These are phyloP conservation scores for Euptelea pleiosperma DNA, from an alignment of 164 flowering plant genomes.

Conservation along the genomic window DNA sequence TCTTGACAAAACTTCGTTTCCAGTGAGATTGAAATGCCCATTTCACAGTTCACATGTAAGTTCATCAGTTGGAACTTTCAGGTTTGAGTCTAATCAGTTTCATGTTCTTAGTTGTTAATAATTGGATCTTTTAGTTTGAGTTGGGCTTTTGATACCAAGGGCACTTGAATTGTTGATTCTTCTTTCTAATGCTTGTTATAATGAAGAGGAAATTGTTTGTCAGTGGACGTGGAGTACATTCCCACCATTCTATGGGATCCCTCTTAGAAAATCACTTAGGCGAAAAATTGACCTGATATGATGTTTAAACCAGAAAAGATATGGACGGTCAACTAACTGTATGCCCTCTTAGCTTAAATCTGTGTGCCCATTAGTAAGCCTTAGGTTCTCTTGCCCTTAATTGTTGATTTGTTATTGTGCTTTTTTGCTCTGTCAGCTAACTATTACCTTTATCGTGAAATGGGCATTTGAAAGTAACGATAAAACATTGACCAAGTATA, in stretches of 20 bases:
- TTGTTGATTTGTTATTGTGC: too few relatives aligned
- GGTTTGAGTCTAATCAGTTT: too few relatives aligned
- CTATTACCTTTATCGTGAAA: not conserved
- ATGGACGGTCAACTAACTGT: not conserved
- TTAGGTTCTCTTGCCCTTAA: too few relatives aligned
- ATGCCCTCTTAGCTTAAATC: not conserved
- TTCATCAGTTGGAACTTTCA: not conserved
- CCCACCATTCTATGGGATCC: not conserved
- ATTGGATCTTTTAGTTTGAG: not conserved
- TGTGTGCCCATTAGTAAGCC: too few relatives aligned
- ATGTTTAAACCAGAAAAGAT: not conserved
- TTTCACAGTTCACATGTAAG: slow-evolving; percentile 12
- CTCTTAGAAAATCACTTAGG: not conserved
- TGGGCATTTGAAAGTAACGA: too few relatives aligned
- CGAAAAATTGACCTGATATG: not conserved
- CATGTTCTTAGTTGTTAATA: too few relatives aligned
- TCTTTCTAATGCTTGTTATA: not conserved
- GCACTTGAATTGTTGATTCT: not conserved
- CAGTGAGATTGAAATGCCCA: slow-evolving; percentile 9
- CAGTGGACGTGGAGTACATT: not conserved
- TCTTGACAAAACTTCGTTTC: slow-evolving; percentile 10
- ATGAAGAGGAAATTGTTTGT: not conserved
- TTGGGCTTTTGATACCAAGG: not conserved
- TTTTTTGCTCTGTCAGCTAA: not conserved
- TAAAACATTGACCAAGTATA: too few relatives aligned